Conservation (phyloP, 2,329 filamentous ascomycete genomes). For the Fusarium sp. region DNA sequence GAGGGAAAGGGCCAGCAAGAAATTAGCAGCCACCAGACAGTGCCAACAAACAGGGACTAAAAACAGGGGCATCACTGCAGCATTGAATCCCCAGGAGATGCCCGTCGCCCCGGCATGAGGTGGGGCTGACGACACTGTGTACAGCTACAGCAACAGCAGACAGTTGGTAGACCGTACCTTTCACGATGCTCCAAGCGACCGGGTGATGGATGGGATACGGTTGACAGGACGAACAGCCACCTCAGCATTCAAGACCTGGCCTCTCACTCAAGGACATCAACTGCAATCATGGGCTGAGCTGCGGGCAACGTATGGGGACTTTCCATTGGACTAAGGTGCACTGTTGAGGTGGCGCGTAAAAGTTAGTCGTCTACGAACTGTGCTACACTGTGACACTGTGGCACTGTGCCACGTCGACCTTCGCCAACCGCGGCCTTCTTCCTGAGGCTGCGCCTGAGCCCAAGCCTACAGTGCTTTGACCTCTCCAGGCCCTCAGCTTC, state of each 20-base stretch:
- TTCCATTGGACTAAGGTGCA: no score
- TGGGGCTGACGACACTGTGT: background rate
- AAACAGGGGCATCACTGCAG: background rate
- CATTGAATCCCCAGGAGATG: no score
- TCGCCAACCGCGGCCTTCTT: background rate
- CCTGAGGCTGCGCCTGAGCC: conserved; percentile 3
- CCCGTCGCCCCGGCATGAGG: no score
- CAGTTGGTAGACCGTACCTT: no score
- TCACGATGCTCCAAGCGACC: no score
- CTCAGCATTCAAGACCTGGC: no score
- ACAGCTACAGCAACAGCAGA: background rate
- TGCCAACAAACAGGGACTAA: conserved; percentile 19
- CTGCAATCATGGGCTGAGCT: background rate
- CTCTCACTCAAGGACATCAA: no score
- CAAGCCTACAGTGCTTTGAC: conserved; percentile 13
- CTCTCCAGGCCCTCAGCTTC: conserved; percentile 17
- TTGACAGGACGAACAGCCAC: no score
- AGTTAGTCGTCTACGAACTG: no score
- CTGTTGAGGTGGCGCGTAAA: no score
- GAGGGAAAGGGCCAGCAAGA: conserved; percentile 37
- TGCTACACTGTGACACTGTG: background rate
- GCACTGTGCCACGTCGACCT: conserved; percentile 36
- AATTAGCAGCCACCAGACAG: conserved; percentile 45
- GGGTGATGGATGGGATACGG: no score
- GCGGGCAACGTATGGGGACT: no score